Evolutionary conservation across 1,284 basidiomycete genomes (phyloP), one percentile per base, ranked within the genome.

Genomic region (Boletus calvinii): DNA sequence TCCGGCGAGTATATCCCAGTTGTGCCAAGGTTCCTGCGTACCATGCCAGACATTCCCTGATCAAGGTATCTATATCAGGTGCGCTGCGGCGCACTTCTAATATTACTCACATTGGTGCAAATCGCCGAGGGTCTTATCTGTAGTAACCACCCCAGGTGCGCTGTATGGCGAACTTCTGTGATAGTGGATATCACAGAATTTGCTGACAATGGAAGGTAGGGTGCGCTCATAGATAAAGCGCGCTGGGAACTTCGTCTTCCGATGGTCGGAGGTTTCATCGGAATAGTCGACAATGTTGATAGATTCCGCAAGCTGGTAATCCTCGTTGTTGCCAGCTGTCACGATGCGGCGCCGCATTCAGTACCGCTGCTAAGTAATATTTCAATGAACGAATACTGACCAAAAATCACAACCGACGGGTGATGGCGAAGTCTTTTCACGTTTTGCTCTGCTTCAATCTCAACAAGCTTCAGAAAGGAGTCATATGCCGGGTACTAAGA

Each of bases 11-110:
- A 81, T 83, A 63, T 93, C 90, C 89, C 92, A 95, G 59, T 93
- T 88, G 56, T 90, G 83, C 90, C 92, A 96, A 1, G 90, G 84
- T 63, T 94, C 87, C 67, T 94, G 91, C 1, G 81, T 71, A 36
- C 88, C 88, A 66, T 95, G 92, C 93, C 93, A 95, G 4, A 95
- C 92, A 64, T 94, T 92, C 89, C 87, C 84, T 88, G 6, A 30
- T 37, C 29, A 41, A 32, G 31, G 15, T 7, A 26, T 26, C 26
- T 26, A 26, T 17, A 30, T 52, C 30, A 57, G 46, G 8, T 47
- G 30, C 30, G 42, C 30, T 37, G n/a, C 15, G 18, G 41, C 7
- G 18, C 8, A 6, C 13, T 17, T 24, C 13, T 11, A 34, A 49
- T 44, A 32, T 50, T 18, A 68, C 77, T 59, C 59, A 89, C 90